A percentile compares a stretch with the other conserved stretches of the same genome.
phyloP scores from a whole-genome alignment of 768 basidiomycete genomes.

The Mycena kentingensis region DNA sequence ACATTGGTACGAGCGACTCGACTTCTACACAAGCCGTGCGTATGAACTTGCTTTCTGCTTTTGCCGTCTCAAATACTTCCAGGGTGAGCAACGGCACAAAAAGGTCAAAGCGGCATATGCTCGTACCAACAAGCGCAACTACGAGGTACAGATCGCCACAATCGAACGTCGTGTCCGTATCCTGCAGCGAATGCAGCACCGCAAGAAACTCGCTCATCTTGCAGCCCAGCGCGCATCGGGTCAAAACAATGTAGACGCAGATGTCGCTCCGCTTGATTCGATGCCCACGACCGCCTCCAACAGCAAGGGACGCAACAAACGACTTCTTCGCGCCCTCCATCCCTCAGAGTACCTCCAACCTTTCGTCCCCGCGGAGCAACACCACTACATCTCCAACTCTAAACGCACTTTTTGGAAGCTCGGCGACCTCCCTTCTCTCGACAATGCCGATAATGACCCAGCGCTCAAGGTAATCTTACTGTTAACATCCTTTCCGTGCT shows the following conservation, averaged over 20 bases:
- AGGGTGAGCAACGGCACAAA: neutral
- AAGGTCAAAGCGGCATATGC: constrained; percentile 30
- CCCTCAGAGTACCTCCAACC: neutral
- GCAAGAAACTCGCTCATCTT: neutral
- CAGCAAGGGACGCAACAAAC: neutral
- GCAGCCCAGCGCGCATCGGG: neutral
- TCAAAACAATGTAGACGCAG: neutral
- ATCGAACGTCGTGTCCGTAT: constrained; percentile 21
- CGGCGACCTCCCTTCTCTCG: no score
- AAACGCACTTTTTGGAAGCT: no score
- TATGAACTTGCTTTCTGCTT: neutral
- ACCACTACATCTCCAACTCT: neutral
- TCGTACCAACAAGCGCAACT: constrained; percentile 27
- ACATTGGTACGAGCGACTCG: neutral
- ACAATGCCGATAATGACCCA: no score
- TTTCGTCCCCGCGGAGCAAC: neutral
- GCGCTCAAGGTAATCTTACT: no score
- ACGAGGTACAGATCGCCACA: constrained; percentile 18
- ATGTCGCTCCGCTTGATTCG: neutral
- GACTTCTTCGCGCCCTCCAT: neutral
- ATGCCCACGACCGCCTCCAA: neutral
- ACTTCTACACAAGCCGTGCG: neutral
- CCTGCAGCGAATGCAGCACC: constrained; percentile 5
- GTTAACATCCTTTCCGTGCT: no score
- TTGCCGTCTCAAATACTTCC: constrained; percentile 14